Base-by-base conservation (phyloP, 2,329 filamentous ascomycete genomes). In the Arthrobotrys sinensis region DNA sequence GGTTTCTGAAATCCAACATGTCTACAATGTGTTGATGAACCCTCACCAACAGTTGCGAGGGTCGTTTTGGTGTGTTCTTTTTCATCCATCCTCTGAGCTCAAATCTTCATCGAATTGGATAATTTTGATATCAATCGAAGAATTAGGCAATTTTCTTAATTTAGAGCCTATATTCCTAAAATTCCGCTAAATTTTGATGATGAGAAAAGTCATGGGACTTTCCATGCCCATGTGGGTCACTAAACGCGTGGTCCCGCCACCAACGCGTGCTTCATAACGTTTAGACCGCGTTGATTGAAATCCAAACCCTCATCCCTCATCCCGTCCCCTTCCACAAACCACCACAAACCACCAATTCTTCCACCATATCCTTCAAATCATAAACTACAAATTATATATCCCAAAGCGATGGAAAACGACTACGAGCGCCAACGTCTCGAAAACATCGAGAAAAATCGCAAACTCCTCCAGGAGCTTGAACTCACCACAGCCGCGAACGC, bases 391-490 rank as follows among this genome's bases (percentile, higher is more conserved):
- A 60, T 12, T 10, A 34, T n/a, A 40, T 21, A 32, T 34, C 11
- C 24, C 48, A 46, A 55, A 45, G 4, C 14, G 10, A 46, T 78
- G 67, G 75, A 72, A 34, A 81, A 79, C 65, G 82, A 83, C n/a
- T 83, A 83, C 62, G 82, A 83, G 76, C 76, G 72, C 40, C 81
- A 82, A 34, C 81, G 82, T 6, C 81, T 81, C 43, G 80, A 80
- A 50, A 83, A 83, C 32, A 83, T 83, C 53, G 80, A 81, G 45
- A 81, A 82, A 36, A 83, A 83, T 52, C 79, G 81, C 53, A 81
- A 79, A 16, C 84, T 79, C 60, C 82, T 50, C 82, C 84, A 71
- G 80, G 72, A 82, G 40, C 79, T 83, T 7, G 80, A 82, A 21
- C 80, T 83, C 28, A 81, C 81, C 19, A 46, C 79, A 48, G 79